Percentiles rank a stretch among this genome's conserved stretches.
Evolutionary conservation across 2,329 filamentous ascomycete species (phyloP).

Genomic region (Epichloe sp.): DNA sequence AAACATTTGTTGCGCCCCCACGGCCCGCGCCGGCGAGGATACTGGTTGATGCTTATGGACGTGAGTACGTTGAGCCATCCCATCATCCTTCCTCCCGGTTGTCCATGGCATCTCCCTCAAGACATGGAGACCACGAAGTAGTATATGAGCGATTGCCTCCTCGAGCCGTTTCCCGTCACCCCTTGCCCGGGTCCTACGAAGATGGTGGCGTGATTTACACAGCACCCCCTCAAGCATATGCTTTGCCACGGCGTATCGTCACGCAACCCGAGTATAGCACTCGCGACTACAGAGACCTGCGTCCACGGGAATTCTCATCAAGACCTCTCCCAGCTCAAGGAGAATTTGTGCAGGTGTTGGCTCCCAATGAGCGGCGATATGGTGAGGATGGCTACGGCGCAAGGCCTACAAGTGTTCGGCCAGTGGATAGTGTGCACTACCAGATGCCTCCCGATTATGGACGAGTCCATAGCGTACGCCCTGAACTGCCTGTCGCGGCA

Average conservation of each 20-base stretch:
- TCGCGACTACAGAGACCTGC: conserved; percentile 39
- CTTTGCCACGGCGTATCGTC: conserved; percentile 41
- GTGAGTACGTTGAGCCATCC: conserved; percentile 55
- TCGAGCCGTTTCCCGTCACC: conserved; percentile 37
- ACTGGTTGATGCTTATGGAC: conserved; percentile 70
- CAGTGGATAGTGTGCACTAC: conserved; percentile 31
- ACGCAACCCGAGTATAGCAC: conserved; percentile 47
- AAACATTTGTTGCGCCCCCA: conserved; percentile 38
- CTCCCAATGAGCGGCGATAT: conserved; percentile 25
- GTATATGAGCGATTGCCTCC: conserved; percentile 53
- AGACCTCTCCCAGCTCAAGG: conserved; percentile 30
- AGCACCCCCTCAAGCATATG: conserved; percentile 37
- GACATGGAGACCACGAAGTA: conserved; percentile 37
- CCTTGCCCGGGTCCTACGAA: conserved; percentile 31
- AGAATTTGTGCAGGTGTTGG: conserved; percentile 37
- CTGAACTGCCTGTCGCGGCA: conserved; percentile 17
- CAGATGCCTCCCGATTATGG: conserved; percentile 29
- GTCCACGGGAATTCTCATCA: conserved; percentile 44
- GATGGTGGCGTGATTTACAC: conserved; percentile 39
- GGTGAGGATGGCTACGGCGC: conserved; percentile 36
- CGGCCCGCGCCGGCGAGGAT: conserved; percentile 50
- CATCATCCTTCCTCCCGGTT: conserved; percentile 31
- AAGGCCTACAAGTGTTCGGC: conserved; percentile 45
- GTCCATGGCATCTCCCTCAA: conserved; percentile 36
- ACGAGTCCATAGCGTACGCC: conserved; percentile 30